Evolutionary conservation across 2,329 filamentous ascomycete species (phyloP).

Genomic region (Phialophora tarda): DNA sequence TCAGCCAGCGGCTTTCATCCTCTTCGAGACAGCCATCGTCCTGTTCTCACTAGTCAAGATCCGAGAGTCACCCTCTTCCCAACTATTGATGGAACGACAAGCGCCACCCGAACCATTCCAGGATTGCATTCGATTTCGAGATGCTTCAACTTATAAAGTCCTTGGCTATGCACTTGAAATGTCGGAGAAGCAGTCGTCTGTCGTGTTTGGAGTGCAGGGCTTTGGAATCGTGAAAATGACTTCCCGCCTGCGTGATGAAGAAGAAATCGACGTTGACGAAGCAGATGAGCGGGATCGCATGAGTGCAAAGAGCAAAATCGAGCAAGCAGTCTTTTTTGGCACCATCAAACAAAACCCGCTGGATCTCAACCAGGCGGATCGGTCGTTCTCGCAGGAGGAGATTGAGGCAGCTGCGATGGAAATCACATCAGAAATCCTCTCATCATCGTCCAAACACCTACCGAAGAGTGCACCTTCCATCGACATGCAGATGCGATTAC

Average conservation of each 20-base stretch:
- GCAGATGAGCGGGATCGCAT: slow-evolving; percentile 55
- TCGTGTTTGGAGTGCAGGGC: slow-evolving; percentile 62
- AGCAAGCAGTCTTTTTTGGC: slow-evolving; percentile 94
- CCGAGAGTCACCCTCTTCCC: slow-evolving; percentile 74
- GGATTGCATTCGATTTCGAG: slow-evolving; percentile 80
- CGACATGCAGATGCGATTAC: slow-evolving; percentile 77
- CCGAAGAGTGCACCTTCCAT: slow-evolving; percentile 74
- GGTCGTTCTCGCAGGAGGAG: slow-evolving; percentile 71
- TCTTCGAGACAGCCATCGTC: slow-evolving; percentile 79
- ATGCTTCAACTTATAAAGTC: slow-evolving; percentile 56
- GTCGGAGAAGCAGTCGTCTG: slow-evolving; percentile 48
- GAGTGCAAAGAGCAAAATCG: slow-evolving; percentile 84
- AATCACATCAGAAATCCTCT: slow-evolving; percentile 81
- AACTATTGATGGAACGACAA: slow-evolving; percentile 72
- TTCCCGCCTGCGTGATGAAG: slow-evolving; percentile 43
- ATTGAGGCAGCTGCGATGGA: slow-evolving; percentile 76
- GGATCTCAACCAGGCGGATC: slow-evolving; percentile 74
- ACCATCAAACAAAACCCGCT: slow-evolving; percentile 81
- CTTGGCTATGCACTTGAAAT: slow-evolving; percentile 58
- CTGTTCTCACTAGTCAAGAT: slow-evolving; percentile 73
- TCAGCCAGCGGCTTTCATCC: slow-evolving; percentile 77
- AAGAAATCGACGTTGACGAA: slow-evolving; percentile 56
- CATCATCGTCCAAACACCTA: slow-evolving; percentile 76
- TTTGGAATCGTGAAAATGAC: slow-evolving; percentile 61
- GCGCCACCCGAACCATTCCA: slow-evolving; percentile 73